Evolutionary conservation across 2,329 filamentous ascomycete genomes (phyloP).

Genomic region (Calonectria hongkongensis): DNA sequence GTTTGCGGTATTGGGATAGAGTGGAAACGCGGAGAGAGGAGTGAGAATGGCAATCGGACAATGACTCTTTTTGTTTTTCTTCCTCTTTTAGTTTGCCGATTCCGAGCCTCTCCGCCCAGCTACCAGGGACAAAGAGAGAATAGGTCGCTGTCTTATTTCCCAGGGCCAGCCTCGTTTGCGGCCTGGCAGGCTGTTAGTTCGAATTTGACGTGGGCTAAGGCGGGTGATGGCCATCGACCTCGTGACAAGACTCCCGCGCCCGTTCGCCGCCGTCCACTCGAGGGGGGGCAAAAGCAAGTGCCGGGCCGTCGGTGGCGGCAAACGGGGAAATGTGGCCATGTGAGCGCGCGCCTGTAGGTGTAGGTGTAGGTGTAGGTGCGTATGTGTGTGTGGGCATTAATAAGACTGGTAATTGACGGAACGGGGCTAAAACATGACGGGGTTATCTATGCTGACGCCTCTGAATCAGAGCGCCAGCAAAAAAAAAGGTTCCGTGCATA

Average conservation of each 20-base stretch:
- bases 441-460: slow-evolving; percentile 12
- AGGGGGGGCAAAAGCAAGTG: background rate
- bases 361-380: background rate
- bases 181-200: background rate
- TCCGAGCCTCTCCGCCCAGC: background rate
- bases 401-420: slow-evolving; percentile 11
- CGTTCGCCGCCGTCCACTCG: slow-evolving; percentile 9
- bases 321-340: background rate
- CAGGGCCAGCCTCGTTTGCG: background rate
- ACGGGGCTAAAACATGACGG: slow-evolving; percentile 23
- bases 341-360: background rate
- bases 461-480: slow-evolving; percentile 6
- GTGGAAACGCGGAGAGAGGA: slow-evolving; percentile 16
- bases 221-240: background rate
- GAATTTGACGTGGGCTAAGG: slow-evolving; percentile 10
- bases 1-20: slow-evolving; percentile 7
- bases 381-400: background rate
- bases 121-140: background rate
- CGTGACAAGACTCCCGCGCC: background rate
- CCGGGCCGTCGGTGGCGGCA: slow-evolving; percentile 14
- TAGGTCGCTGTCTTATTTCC: background rate
- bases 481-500: slow-evolving; percentile 47
- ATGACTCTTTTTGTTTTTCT: background rate
- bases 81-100: background rate
- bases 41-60: no score